Evolutionary conservation across 768 basidiomycete genomes (phyloP).

Genomic region (Filobasidium wieringae): DNA sequence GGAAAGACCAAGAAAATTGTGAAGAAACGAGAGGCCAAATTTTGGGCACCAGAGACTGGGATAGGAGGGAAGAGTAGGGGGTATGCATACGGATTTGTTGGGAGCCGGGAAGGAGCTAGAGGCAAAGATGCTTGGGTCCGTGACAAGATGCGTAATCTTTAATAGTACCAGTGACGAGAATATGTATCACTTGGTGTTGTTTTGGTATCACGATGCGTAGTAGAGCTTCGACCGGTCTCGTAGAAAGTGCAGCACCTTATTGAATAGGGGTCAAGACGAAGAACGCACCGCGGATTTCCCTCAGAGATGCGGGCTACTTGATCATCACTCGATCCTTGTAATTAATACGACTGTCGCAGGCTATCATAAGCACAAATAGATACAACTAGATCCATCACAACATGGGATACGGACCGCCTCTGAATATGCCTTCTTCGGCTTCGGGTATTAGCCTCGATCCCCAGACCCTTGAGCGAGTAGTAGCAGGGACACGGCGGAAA

Average conservation of each 20-base stretch:
- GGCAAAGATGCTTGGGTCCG: background rate
- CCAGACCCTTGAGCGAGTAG: slow-evolving; percentile 70
- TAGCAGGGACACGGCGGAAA: slow-evolving; percentile 65
- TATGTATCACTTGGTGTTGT: too few relatives aligned
- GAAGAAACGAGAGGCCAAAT: background rate
- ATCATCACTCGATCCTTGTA: too few relatives aligned
- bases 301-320: too few relatives aligned
- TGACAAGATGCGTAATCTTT: slow-evolving; percentile 7
- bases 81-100: slow-evolving; percentile 7
- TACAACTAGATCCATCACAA: background rate
- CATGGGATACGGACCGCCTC: background rate
- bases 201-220: too few relatives aligned
- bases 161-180: too few relatives aligned
- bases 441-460: slow-evolving; percentile 80
- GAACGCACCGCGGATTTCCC: too few relatives aligned
- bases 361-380: background rate
- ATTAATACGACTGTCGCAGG: too few relatives aligned
- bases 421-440: slow-evolving; percentile 32
- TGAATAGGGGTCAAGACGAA: too few relatives aligned
- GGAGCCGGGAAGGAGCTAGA: slow-evolving; percentile 3
- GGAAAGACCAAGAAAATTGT: background rate
- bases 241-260: too few relatives aligned
- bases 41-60: background rate
- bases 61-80: slow-evolving; percentile 1
- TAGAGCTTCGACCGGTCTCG: too few relatives aligned